Evolutionary conservation across 2,329 filamentous ascomycete species (phyloP).

Genomic region (Rutstroemia sp.): DNA sequence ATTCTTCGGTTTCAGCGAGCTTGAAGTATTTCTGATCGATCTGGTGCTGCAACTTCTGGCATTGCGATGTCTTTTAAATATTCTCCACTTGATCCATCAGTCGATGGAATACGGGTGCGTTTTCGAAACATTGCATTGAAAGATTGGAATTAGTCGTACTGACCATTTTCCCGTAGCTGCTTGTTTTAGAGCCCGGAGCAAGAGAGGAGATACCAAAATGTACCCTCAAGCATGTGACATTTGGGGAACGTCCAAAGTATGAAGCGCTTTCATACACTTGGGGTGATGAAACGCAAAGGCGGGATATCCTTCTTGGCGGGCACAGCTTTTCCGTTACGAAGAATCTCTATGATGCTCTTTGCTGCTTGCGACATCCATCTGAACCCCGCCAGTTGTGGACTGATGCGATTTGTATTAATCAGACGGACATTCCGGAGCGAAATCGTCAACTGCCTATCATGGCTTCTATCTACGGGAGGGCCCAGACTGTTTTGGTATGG

Average conservation of each 20-base stretch:
- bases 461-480: slow-evolving; percentile 9
- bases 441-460: slow-evolving; percentile 12
- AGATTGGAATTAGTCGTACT: neutral
- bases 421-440: slow-evolving; percentile 3
- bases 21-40: neutral
- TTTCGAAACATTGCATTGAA: too few species aligned
- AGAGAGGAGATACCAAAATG: neutral
- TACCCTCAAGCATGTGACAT: slow-evolving; percentile 2
- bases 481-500: slow-evolving; percentile 11
- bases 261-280: slow-evolving; percentile 26
- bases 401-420: slow-evolving; percentile 6
- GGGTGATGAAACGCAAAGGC: slow-evolving; percentile 12
- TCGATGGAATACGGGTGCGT: slow-evolving; percentile 10
- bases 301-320: slow-evolving; percentile 18
- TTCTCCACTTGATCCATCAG: slow-evolving; percentile 4
- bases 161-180: neutral
- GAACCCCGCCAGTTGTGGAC: slow-evolving; percentile 8
- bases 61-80: neutral
- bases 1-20: neutral
- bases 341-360: slow-evolving; percentile 9
- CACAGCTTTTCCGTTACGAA: neutral
- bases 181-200: neutral
- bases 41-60: neutral
- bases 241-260: slow-evolving; percentile 18
- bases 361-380: neutral